These are phyloP conservation scores for Endocarpon pusillum DNA, from an alignment of 495 filamentous ascomycete species.

Conservation along the genomic window DNA sequence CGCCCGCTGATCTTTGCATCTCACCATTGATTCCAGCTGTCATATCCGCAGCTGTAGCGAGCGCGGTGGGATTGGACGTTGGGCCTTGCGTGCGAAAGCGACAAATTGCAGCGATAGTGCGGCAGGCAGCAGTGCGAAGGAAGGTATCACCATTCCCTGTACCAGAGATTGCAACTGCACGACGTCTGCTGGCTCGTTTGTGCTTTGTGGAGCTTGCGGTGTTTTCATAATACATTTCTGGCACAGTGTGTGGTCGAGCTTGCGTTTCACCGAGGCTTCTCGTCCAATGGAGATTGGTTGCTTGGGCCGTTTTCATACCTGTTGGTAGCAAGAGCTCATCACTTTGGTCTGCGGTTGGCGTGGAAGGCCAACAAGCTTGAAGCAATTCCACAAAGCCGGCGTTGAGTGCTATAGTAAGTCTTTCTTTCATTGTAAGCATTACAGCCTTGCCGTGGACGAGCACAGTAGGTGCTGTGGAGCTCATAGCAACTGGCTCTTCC, in stretches of 20 bases:
- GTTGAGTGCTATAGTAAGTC: neutral
- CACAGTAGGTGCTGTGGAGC: conserved; percentile 1
- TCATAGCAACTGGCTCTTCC: conserved; percentile 25
- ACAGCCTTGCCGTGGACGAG: neutral
- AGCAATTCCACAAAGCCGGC: neutral
- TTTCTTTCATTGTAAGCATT: neutral
- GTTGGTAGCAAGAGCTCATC: neutral
- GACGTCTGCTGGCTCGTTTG: conserved; percentile 2
- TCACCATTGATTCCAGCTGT: conserved; percentile 58
- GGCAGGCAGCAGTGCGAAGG: conserved; percentile 50
- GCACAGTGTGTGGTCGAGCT: neutral
- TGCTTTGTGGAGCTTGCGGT: conserved; percentile 1
- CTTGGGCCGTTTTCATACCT: neutral
- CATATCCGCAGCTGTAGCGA: conserved; percentile 34
- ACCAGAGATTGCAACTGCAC: conserved; percentile 59
- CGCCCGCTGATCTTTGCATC: conserved; percentile 56
- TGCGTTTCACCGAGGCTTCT: neutral
- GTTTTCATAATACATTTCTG: conserved; percentile 4
- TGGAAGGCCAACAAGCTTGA: neutral
- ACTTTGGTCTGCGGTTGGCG: neutral
- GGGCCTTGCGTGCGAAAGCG: conserved; percentile 35
- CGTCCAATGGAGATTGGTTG: neutral
- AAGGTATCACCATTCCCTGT: conserved; percentile 89
- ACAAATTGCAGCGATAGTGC: conserved; percentile 55
- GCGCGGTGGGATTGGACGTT: conserved; percentile 8